Conservation (phyloP, 768 basidiomycete genomes). For the Rhodotorula paludigena region DNA sequence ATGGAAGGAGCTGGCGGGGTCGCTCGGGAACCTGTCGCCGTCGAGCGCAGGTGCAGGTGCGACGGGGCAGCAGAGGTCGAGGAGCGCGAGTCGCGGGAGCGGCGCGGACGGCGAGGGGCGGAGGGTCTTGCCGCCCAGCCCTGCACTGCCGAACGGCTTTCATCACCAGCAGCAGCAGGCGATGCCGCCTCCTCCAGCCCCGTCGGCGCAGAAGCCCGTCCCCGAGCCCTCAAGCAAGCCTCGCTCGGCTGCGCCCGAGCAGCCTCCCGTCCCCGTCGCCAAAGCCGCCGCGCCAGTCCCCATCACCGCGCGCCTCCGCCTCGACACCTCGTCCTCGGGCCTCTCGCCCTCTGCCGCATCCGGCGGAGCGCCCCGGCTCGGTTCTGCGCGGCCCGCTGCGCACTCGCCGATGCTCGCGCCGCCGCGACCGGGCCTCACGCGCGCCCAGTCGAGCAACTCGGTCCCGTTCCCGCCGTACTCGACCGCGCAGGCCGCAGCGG, state of each 20-base stretch:
- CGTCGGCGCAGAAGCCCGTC: too few species aligned
- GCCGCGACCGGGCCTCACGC: not conserved
- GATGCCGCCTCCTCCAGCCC: too few species aligned
- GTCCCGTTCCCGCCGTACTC: not conserved
- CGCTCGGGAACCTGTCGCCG: not conserved
- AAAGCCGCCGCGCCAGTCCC: not conserved
- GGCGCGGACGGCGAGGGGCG: not conserved
- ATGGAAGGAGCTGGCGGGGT: constrained; percentile 7
- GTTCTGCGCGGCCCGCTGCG: not conserved
- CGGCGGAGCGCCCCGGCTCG: not conserved
- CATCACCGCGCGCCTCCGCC: not conserved
- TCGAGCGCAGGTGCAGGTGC: too few species aligned
- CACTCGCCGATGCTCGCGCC: too few species aligned
- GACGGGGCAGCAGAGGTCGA: not conserved
- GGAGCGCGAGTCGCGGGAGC: constrained; percentile 4
- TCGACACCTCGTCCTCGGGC: not conserved
- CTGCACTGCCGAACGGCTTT: not conserved
- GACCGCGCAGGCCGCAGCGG: not conserved
- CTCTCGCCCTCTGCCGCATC: too few species aligned
- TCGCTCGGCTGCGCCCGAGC: too few species aligned
- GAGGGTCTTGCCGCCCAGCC: not conserved
- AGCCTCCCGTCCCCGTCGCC: not conserved
- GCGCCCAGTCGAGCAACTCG: not conserved
- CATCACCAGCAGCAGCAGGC: not conserved
- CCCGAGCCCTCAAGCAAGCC: too few species aligned